These are phyloP conservation scores for Perkinsus marinus DNA, from an alignment of 169 alveolate genomes.

Conservation along the genomic window DNA sequence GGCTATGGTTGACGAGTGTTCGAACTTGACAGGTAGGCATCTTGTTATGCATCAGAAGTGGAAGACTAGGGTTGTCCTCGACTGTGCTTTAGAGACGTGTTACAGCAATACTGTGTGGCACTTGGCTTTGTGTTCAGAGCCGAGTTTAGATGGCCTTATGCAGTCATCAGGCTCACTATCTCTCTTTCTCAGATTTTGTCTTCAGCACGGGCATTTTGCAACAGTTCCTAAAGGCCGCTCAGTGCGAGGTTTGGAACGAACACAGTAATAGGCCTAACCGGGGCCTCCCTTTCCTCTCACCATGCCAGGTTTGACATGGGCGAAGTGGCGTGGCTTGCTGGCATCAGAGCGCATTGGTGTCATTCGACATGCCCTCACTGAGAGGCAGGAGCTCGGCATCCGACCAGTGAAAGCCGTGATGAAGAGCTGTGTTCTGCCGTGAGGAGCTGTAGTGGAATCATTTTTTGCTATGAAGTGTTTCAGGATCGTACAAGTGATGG, in stretches of 20 bases:
- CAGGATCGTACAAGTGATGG: background rate
- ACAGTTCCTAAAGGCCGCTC: background rate
- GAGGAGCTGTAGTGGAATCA: background rate
- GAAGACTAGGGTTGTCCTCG: too few relatives aligned
- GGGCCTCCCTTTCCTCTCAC: background rate
- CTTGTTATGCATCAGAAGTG: background rate
- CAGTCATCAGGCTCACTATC: too few relatives aligned
- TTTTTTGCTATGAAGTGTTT: background rate
- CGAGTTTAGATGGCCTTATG: too few relatives aligned
- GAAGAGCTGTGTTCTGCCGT: background rate
- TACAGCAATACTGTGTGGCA: too few relatives aligned
- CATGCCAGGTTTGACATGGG: background rate
- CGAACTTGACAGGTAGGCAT: background rate
- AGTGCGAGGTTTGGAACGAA: background rate
- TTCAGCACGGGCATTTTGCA: background rate
- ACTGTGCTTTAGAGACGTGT: too few relatives aligned
- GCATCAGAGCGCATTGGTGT: background rate
- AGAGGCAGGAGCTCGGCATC: background rate
- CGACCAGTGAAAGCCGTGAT: background rate
- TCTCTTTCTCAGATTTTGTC: background rate
- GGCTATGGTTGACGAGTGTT: background rate
- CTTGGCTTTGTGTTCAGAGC: too few relatives aligned
- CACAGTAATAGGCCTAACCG: background rate
- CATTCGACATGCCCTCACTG: background rate
- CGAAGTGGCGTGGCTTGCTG: background rate